These are phyloP conservation scores for Gilbertella persicaria DNA, from an alignment of 371 early-diverging fungal species.

Conservation along the genomic window DNA sequence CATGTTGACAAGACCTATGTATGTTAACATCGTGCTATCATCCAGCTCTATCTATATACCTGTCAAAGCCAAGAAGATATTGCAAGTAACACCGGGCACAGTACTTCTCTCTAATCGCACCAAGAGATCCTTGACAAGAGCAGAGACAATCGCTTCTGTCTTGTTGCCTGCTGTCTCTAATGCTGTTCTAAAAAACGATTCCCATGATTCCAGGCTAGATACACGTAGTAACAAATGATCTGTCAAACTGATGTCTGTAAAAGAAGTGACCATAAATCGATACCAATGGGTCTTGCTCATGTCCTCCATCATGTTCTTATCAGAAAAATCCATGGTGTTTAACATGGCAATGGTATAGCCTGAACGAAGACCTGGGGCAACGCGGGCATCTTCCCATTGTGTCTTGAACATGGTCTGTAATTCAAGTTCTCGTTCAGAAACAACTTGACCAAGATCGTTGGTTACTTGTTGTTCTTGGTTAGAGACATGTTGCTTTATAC, in stretches of 20 bases:
- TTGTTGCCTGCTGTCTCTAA: slow-evolving; percentile 21
- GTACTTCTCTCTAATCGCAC: slow-evolving; percentile 51
- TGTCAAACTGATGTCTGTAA: slow-evolving; percentile 55
- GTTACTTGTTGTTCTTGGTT: not conserved
- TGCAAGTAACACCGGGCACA: slow-evolving; percentile 58
- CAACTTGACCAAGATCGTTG: slow-evolving; percentile 7
- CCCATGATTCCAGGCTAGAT: slow-evolving; percentile 51
- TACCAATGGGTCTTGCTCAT: slow-evolving; percentile 48
- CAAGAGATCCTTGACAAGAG: slow-evolving; percentile 45
- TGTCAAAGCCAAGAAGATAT: slow-evolving; percentile 53
- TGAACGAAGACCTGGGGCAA: slow-evolving; percentile 55
- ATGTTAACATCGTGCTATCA: not conserved
- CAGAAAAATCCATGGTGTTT: slow-evolving; percentile 15
- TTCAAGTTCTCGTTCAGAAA: slow-evolving; percentile 31
- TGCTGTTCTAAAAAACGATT: slow-evolving; percentile 41
- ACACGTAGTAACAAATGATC: slow-evolving; percentile 59
- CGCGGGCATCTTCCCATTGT: slow-evolving; percentile 52
- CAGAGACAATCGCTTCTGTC: slow-evolving; percentile 27
- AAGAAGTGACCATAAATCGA: slow-evolving; percentile 50
- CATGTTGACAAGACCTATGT: slow-evolving; percentile 21
- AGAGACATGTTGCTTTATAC: not conserved
- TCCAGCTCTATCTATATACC: slow-evolving; percentile 27
- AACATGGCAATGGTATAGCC: slow-evolving; percentile 56
- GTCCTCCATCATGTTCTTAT: slow-evolving; percentile 14
- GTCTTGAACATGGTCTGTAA: slow-evolving; percentile 18